Conservation (phyloP, 2,329 filamentous ascomycete genomes). For the Raffaelea ambrosiae region DNA sequence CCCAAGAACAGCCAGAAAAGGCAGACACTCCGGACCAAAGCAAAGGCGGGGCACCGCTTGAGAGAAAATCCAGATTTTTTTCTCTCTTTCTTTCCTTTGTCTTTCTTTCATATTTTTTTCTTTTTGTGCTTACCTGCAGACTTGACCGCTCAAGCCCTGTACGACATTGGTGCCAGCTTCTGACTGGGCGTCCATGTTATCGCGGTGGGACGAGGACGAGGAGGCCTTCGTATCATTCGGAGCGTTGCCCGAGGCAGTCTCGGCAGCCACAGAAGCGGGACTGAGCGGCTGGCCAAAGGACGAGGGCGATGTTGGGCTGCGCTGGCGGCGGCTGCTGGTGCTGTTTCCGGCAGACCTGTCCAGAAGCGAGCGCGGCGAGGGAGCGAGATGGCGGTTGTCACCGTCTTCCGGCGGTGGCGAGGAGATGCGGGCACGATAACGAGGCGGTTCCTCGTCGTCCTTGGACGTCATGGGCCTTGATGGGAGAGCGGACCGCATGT, state of each 20-base stretch:
- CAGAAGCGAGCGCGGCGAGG: not conserved
- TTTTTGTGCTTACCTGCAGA: slow-evolving; percentile 54
- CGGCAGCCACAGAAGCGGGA: slow-evolving; percentile 11
- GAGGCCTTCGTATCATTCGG: not conserved
- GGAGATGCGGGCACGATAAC: slow-evolving; percentile 7
- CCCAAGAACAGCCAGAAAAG: not conserved
- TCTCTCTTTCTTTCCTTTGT: too few species aligned
- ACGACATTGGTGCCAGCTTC: slow-evolving; percentile 9
- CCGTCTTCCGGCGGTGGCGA: slow-evolving; percentile 17
- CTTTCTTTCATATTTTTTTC: too few species aligned
- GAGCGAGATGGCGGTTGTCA: slow-evolving; percentile 7
- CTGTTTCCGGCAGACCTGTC: not conserved
- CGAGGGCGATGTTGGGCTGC: slow-evolving; percentile 5
- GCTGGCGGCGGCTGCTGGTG: slow-evolving; percentile 3
- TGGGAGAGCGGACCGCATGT: slow-evolving; percentile 17
- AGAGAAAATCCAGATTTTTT: too few species aligned
- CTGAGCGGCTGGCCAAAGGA: slow-evolving; percentile 10
- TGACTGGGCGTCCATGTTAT: slow-evolving; percentile 4
- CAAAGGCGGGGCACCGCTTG: too few species aligned
- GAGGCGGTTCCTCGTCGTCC: slow-evolving; percentile 5
- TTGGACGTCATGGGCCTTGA: slow-evolving; percentile 16
- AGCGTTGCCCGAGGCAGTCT: not conserved
- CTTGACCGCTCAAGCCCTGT: slow-evolving; percentile 47
- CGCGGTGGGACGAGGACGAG: slow-evolving; percentile 3
- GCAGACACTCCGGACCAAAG: too few species aligned